phyloP scores from a whole-genome alignment of 2,329 filamentous ascomycete genomes.

The Raffaelea arxii region DNA sequence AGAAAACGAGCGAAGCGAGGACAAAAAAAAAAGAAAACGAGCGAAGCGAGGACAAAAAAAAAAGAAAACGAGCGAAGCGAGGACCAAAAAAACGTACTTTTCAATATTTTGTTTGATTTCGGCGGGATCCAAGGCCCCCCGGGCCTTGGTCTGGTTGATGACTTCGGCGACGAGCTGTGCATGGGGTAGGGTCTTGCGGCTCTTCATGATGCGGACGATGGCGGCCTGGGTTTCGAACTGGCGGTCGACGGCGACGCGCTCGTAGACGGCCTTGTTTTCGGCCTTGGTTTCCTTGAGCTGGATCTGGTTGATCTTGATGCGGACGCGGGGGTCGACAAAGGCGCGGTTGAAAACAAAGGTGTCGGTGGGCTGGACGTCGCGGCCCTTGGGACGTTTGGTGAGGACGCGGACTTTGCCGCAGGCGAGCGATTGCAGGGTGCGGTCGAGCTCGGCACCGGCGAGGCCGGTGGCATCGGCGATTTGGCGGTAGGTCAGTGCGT shows the following conservation, averaged over 20 bases:
- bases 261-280: slow-evolving; percentile 90
- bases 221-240: slow-evolving; percentile 96
- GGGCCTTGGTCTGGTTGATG: slow-evolving; percentile 77
- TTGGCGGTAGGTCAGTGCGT: slow-evolving; percentile 63
- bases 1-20: no score
- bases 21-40: no score
- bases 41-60: no score
- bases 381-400: slow-evolving; percentile 72
- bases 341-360: slow-evolving; percentile 71
- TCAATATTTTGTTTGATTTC: slow-evolving; percentile 98
- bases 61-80: no score
- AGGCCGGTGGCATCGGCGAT: slow-evolving; percentile 68
- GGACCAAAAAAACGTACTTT: slow-evolving; percentile 66
- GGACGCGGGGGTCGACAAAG: slow-evolving; percentile 74
- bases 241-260: slow-evolving; percentile 77
- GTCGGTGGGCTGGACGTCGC: slow-evolving; percentile 69
- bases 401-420: slow-evolving; percentile 83
- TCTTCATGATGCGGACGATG: slow-evolving; percentile 96
- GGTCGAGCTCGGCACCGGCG: slow-evolving; percentile 66
- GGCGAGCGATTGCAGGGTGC: slow-evolving; percentile 89
- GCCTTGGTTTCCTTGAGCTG: slow-evolving; percentile 93
- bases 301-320: slow-evolving; percentile 98
- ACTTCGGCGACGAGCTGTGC: slow-evolving; percentile 84
- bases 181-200: slow-evolving; percentile 76
- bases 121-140: slow-evolving; percentile 73